phyloP scores from a whole-genome alignment of 257 asterid genomes.

The Solanum okadae region DNA sequence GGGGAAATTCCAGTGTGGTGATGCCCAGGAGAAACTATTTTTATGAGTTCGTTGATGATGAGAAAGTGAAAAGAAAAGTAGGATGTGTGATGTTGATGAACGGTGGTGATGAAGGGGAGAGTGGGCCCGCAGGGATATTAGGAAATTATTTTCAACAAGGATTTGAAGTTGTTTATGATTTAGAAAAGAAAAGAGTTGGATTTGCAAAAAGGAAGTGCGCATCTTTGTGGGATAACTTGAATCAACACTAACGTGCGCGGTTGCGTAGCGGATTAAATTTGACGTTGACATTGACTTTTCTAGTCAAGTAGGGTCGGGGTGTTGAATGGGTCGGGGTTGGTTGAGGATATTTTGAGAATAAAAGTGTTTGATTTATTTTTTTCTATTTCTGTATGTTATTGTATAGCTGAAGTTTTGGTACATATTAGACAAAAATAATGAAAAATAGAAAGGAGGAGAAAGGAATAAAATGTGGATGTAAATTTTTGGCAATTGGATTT shows the following conservation, averaged over 20 bases:
- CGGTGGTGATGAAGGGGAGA: constrained; percentile 74
- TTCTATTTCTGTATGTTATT: not conserved
- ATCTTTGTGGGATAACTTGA: constrained; percentile 71
- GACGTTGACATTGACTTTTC: not conserved
- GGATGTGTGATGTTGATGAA: constrained; percentile 87
- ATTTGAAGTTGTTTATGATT: constrained; percentile 89
- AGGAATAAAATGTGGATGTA: not conserved
- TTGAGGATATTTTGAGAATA: not conserved
- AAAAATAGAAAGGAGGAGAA: not conserved
- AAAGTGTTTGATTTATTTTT: not conserved
- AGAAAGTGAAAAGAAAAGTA: constrained; percentile 25
- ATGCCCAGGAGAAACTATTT: constrained; percentile 80
- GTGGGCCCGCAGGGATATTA: constrained; percentile 88
- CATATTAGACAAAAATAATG: not conserved
- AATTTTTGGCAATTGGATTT: not conserved
- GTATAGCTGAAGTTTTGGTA: not conserved
- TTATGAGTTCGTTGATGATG: constrained; percentile 51
- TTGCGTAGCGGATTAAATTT: not conserved
- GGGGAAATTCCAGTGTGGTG: constrained; percentile 70
- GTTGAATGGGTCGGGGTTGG: not conserved
- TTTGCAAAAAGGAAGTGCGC: constrained; percentile 79
- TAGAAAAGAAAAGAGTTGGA: constrained; percentile 65
- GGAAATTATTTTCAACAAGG: constrained; percentile 98
- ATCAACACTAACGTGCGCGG: constrained; percentile 23
- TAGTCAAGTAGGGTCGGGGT: not conserved